Percentiles rank a stretch among this genome's conserved stretches.
Conservation (phyloP, 768 basidiomycete species). For the Myochromella boudieri region DNA sequence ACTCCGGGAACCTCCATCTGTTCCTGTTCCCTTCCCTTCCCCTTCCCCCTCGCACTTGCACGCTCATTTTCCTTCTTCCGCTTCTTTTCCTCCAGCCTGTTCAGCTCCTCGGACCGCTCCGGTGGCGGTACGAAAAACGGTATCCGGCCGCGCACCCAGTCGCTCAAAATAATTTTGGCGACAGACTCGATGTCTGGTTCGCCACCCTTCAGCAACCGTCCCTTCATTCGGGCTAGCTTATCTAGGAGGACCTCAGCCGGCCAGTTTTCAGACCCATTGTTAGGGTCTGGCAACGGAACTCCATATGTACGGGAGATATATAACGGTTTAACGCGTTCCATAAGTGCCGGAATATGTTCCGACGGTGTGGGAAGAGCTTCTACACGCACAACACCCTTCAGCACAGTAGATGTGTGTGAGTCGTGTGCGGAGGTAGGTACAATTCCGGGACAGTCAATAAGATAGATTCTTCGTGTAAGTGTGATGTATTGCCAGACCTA, state of each 20-base stretch:
- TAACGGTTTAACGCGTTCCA: slow-evolving; percentile 89
- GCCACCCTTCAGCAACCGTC: slow-evolving; percentile 89
- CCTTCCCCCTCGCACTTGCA: slow-evolving; percentile 51
- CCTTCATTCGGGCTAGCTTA: slow-evolving; percentile 85
- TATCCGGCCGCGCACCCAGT: slow-evolving; percentile 97
- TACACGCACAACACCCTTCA: slow-evolving; percentile 96
- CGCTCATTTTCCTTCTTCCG: slow-evolving; percentile 42
- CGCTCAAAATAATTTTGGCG: slow-evolving; percentile 91
- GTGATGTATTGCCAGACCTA: slow-evolving; percentile 99
- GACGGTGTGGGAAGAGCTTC: slow-evolving; percentile 92
- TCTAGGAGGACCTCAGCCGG: slow-evolving; percentile 79
- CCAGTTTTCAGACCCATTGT: slow-evolving; percentile 56
- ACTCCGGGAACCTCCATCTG: slow-evolving; percentile 56
- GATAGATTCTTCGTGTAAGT: slow-evolving; percentile 91
- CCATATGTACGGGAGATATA: slow-evolving; percentile 88
- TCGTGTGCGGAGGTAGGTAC: slow-evolving; percentile 93
- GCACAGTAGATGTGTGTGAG: slow-evolving; percentile 84
- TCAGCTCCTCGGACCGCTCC: slow-evolving; percentile 72
- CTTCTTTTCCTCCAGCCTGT: slow-evolving; percentile 59
- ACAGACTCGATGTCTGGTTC: slow-evolving; percentile 92
- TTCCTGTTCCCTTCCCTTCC: slow-evolving; percentile 38
- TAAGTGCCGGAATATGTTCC: slow-evolving; percentile 86
- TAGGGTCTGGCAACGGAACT: slow-evolving; percentile 59
- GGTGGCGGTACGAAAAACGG: slow-evolving; percentile 96
- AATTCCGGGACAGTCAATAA: slow-evolving; percentile 99